phyloP scores from a whole-genome alignment of 2,329 filamentous ascomycete species.

The Huntiella abstrusa region DNA sequence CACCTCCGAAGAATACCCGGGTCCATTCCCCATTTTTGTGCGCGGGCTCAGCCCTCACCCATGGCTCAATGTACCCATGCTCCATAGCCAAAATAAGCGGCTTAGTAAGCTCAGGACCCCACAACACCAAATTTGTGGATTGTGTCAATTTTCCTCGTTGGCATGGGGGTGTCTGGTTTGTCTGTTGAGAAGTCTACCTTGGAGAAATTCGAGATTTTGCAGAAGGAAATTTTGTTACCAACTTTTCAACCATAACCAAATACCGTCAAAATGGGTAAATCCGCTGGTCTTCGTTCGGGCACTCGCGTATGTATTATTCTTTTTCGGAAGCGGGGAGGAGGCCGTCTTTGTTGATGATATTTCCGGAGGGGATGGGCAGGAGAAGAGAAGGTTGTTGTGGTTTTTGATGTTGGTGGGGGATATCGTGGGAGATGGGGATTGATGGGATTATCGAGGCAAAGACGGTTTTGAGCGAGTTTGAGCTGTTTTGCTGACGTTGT shows the following conservation, averaged over 20 bases:
- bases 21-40: slow-evolving; percentile 6
- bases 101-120: slow-evolving; percentile 8
- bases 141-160: slow-evolving; percentile 10
- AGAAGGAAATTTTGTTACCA: slow-evolving; percentile 11
- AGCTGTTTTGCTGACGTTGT: slow-evolving; percentile 9
- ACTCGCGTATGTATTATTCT: slow-evolving; percentile 48
- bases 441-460: no score
- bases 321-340: slow-evolving; percentile 1
- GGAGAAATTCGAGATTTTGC: slow-evolving; percentile 7
- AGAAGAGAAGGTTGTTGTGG: no score
- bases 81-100: slow-evolving; percentile 1
- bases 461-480: not conserved
- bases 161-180: slow-evolving; percentile 2
- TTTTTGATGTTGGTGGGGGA: no score
- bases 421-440: no score
- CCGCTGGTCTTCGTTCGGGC: slow-evolving; percentile 69
- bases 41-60: slow-evolving; percentile 10
- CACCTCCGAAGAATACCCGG: slow-evolving; percentile 10
- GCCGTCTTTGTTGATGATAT: no score
- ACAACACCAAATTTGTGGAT: slow-evolving; percentile 11
- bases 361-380: no score
- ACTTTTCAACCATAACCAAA: slow-evolving; percentile 11
- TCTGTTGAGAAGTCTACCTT: slow-evolving; percentile 11
- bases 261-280: slow-evolving; percentile 58
- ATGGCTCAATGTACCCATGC: slow-evolving; percentile 5